Conservation (phyloP, 1,284 basidiomycete genomes). For the Tausonia pullulans region DNA sequence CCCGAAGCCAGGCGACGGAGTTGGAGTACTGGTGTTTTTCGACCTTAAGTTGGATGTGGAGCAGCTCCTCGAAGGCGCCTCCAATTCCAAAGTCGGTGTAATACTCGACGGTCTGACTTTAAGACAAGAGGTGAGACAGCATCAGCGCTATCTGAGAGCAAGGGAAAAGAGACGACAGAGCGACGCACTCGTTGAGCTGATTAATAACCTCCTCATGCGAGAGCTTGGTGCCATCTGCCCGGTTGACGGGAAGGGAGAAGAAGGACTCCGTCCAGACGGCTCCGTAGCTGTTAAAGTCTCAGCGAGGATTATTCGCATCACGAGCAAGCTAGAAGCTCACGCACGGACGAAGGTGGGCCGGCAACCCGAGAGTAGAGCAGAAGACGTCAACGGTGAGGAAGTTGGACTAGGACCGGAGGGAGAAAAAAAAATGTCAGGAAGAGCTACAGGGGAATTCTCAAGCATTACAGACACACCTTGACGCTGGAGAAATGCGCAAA, state of each 20-base stretch:
- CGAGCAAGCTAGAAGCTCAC: constrained; percentile 26
- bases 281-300: constrained; percentile 46
- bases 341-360: constrained; percentile 62
- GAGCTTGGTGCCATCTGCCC: constrained; percentile 57
- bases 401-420: constrained; percentile 52
- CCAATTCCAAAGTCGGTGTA: constrained; percentile 61
- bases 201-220: constrained; percentile 85
- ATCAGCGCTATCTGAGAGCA: background rate
- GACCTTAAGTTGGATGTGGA: constrained; percentile 72
- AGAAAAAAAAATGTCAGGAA: constrained; percentile 3
- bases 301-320: constrained; percentile 5
- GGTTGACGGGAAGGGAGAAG: constrained; percentile 75
- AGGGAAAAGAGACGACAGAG: background rate
- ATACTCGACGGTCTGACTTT: constrained; percentile 71
- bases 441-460: background rate
- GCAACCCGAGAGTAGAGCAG: constrained; percentile 61
- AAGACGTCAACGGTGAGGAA: constrained; percentile 75
- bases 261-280: constrained; percentile 76
- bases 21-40: constrained; percentile 68
- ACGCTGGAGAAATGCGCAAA: constrained; percentile 87
- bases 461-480: constrained; percentile 42
- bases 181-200: constrained; percentile 56
- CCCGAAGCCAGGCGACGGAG: constrained; percentile 77
- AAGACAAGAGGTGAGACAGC: background rate
- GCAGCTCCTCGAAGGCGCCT: constrained; percentile 58